Percentiles rank a stretch among this genome's conserved stretches.
Conservation (phyloP, 495 filamentous ascomycete genomes). For the Aspergillus avenaceus region DNA sequence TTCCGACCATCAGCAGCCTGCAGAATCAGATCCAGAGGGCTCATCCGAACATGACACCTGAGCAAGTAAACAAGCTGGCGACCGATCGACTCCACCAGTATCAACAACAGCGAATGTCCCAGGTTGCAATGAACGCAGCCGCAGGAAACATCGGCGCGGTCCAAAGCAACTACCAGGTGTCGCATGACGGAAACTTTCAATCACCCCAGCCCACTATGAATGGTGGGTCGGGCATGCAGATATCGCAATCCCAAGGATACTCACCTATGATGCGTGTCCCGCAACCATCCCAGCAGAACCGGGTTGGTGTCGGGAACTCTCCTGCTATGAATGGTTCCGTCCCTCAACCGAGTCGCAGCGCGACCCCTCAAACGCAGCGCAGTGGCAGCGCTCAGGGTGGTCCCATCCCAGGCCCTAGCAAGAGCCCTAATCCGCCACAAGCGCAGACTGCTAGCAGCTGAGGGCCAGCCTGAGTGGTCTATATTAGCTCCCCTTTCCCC, state of each 20-base stretch:
- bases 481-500: constrained; percentile 3
- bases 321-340: constrained; percentile 38
- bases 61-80: constrained; percentile 57
- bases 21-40: constrained; percentile 47
- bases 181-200: constrained; percentile 40
- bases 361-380: constrained; percentile 47
- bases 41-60: constrained; percentile 53
- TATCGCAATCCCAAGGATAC: constrained; percentile 60
- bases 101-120: constrained; percentile 50
- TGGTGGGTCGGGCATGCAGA: constrained; percentile 37
- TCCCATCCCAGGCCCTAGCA: constrained; percentile 31
- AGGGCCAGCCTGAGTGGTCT: not conserved
- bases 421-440: constrained; percentile 42
- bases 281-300: constrained; percentile 47
- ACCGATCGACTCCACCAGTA: constrained; percentile 54
- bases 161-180: constrained; percentile 38
- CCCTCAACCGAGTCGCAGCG: constrained; percentile 41
- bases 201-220: constrained; percentile 30
- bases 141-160: constrained; percentile 47
- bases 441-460: constrained; percentile 40
- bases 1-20: constrained; percentile 49
- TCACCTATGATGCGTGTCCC: constrained; percentile 70
- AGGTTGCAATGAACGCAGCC: constrained; percentile 64
- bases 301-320: constrained; percentile 35
- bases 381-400: constrained; percentile 41